phyloP scores from a whole-genome alignment of 2,329 filamentous ascomycete genomes.

The Botryosphaeria agaves region DNA sequence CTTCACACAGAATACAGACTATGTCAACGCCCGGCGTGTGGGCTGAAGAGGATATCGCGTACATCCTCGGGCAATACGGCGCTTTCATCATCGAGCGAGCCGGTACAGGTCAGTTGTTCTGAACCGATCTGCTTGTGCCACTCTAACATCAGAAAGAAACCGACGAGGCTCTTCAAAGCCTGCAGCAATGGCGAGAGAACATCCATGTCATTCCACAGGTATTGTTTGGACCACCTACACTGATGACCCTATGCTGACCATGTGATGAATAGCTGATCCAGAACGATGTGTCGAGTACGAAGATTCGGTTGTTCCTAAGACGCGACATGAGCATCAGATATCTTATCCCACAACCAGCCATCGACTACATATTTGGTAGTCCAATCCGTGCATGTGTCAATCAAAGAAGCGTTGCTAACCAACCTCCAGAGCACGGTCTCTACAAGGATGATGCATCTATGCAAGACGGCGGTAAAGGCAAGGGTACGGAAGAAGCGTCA shows the following conservation, averaged over 20 bases:
- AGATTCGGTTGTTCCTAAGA: constrained; percentile 67
- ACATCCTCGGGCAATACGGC: constrained; percentile 71
- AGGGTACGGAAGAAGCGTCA: too few relatives aligned
- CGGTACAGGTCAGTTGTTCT: constrained; percentile 74
- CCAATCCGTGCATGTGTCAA: too few relatives aligned
- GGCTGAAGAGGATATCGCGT: constrained; percentile 69
- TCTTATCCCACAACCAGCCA: too few relatives aligned
- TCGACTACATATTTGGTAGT: too few relatives aligned
- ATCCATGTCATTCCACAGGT: constrained; percentile 80
- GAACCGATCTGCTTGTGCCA: constrained; percentile 12
- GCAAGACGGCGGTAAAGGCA: too few relatives aligned
- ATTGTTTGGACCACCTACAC: too few relatives aligned
- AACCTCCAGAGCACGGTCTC: too few relatives aligned
- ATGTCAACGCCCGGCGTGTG: constrained; percentile 47
- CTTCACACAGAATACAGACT: constrained; percentile 21
- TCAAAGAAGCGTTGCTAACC: too few relatives aligned
- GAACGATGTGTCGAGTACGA: constrained; percentile 66
- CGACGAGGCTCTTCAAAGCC: constrained; percentile 69
- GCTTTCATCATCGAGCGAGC: constrained; percentile 64
- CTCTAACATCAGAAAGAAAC: too few relatives aligned
- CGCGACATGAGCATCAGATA: constrained; percentile 73
- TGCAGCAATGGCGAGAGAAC: constrained; percentile 71
- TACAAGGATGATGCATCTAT: too few relatives aligned
- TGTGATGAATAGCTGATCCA: constrained; percentile 75
- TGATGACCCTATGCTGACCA: too few relatives aligned